Evolutionary conservation across 2,329 filamentous ascomycete species (phyloP), one percentile per base, ranked within the genome.

Genomic region (Juglanconis juglandina): DNA sequence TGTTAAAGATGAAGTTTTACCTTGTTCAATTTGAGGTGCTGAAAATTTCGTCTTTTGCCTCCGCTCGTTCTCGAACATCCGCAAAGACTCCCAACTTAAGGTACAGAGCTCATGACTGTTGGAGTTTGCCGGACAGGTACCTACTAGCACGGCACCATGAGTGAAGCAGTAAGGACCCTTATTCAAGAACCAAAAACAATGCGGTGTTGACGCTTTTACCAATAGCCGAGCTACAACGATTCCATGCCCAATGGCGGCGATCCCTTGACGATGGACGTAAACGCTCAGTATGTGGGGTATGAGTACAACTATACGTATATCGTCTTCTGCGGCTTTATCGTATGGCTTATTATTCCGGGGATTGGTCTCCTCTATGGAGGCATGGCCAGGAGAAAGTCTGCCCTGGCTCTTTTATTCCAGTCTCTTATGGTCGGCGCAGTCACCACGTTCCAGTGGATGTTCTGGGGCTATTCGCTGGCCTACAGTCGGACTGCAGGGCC

Each of bases 361-460:
- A 85, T 89, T 65, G 86, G 85, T 52, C 77, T 89, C 7, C 74
- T 89, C 1, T 88, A 89, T 71, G 82, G 84, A 59, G 86, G 86
- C 57, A 78, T 89, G 34, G 80, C 85, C 5, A 79, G 84, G 39
- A 77, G 85, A 64, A 88, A 88, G 73, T 86, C 83, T 13, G 81
- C 85, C 5, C 75, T 88, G 34, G 75, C 84, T 3, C 74, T 88
- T 53, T 75, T 89, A 2, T 88, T 88, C 71, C 86, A 88, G 68
- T 82, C 80, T 7, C 74, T 87, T 39, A 79, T 86, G 71, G 80
- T 87, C 44, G 76, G 77, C 37, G 79, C 81, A 47, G 80, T 86
- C 1, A 75, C 78, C 51, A 73, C 79, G 13, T 96, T 96, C 75
- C 92, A 96, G 74, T 96, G 92, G 92, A 96, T 96, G 79, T 92